Conservation (phyloP, 495 filamentous ascomycete species). For the Xylaria nigripes region DNA sequence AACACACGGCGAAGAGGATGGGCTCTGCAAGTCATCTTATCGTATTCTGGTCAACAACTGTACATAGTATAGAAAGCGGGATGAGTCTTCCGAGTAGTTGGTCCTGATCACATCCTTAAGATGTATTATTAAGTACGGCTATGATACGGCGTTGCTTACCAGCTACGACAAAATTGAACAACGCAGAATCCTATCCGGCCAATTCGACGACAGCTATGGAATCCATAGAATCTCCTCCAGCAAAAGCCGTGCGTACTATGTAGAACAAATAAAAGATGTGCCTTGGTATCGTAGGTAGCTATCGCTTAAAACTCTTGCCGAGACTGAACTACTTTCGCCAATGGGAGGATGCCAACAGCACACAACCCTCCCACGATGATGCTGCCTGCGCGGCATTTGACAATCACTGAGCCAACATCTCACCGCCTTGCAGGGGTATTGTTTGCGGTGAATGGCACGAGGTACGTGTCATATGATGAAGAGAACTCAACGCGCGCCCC, state of each 20-base stretch:
- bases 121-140: too few relatives aligned
- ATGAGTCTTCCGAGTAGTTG: too few relatives aligned
- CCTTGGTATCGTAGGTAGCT: too few relatives aligned
- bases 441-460: background rate
- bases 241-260: background rate
- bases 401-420: conserved; percentile 1
- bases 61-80: too few relatives aligned
- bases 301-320: too few relatives aligned
- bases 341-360: conserved; percentile 10
- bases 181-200: background rate
- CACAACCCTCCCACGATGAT: background rate
- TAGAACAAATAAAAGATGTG: too few relatives aligned
- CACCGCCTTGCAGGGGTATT: conserved; percentile 4
- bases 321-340: background rate
- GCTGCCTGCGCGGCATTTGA: background rate
- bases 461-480: background rate
- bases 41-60: background rate
- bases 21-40: background rate
- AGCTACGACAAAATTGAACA: background rate
- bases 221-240: background rate
- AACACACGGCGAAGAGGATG: background rate
- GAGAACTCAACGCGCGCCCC: background rate
- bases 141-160: too few relatives aligned
- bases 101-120: too few relatives aligned
- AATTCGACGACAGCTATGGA: background rate